Conservation (phyloP, 345 rosid genomes). For the Citrus medica region DNA sequence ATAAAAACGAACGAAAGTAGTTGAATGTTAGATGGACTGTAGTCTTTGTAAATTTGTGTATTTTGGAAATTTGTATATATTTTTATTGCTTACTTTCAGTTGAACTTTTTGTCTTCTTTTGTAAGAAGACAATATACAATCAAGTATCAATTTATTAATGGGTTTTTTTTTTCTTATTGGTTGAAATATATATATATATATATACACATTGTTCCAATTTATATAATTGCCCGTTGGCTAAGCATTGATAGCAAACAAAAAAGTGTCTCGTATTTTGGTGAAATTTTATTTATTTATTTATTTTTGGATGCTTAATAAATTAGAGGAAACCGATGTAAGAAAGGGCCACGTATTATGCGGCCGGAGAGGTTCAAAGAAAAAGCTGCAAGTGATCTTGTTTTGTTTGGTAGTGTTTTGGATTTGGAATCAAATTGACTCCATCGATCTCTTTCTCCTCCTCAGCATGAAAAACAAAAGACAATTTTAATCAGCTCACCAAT, state of each 20-base stretch:
- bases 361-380: constrained; percentile 26
- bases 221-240: not conserved
- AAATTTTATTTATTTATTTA: not conserved
- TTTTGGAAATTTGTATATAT: constrained; percentile 5
- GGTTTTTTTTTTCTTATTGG: not conserved
- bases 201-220: too few species aligned
- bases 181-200: too few species aligned
- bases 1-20: not conserved
- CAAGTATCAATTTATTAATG: not conserved
- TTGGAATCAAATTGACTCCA: constrained; percentile 37
- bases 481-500: constrained; percentile 19
- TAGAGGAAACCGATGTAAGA: constrained; percentile 35
- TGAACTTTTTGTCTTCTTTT: constrained; percentile 14
- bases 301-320: not conserved
- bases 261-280: constrained; percentile 18
- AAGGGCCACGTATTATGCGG: constrained; percentile 48
- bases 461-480: not conserved
- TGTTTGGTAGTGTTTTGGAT: constrained; percentile 43
- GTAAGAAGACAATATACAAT: constrained; percentile 16
- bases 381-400: constrained; percentile 28
- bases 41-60: constrained; percentile 16
- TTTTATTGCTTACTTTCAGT: constrained; percentile 4
- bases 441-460: not conserved
- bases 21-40: constrained; percentile 29
- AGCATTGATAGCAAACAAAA: not conserved